Base-by-base conservation (phyloP, 306 rosid species). In the Dalbergia oliveri region DNA sequence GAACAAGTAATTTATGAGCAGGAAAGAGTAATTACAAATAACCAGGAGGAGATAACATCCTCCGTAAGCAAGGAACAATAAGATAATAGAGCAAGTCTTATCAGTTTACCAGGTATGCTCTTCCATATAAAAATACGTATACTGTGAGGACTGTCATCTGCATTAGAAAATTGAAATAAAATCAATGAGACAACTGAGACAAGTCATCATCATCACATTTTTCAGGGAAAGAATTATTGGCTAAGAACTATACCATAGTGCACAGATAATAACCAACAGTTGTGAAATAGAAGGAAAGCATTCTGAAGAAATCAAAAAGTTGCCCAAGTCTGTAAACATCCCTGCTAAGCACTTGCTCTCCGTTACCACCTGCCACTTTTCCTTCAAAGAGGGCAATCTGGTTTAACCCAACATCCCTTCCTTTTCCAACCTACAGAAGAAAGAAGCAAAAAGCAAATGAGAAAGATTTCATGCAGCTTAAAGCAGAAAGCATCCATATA, bases 381-480 rank as follows among this genome's bases (percentile, higher is more conserved):
- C 98, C 99, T 89, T 95, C 99, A 86, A 95, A 95, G 72, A 95
- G 93, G 82, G 98, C 99, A 86, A 95, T 93, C 92, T 95, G 99
- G 87, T 93, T 95, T 82, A 95, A 83, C 56, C 99, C 99, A 72
- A 95, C 99, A 86, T 95, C 99, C 86, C 99, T 89, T 87, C 99
- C 99, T 86, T 95, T 95, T 78, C 99, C 99, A 91, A 95, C 99
- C 99, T 95, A 75, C 61, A 81, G 66, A 83, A 84, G 62, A 44
- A 84, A 65, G 59, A 43, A 79, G 37, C 67, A 82, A 85, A 51
- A 77, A 77, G 54, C 41, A 76, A 72, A 16, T 45, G 53, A 75
- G 58, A 82, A 70, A 69, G 13, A 71, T 78, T 70, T 56, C 11
- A 47, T 39, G 37, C n/a, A 76, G 45, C 62, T 7, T 34, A 75